A percentile compares a stretch with the other conserved stretches of the same genome.
These are phyloP conservation scores for Fusarium domesticum DNA, from an alignment of 2,329 filamentous ascomycete genomes.

Conservation along the genomic window DNA sequence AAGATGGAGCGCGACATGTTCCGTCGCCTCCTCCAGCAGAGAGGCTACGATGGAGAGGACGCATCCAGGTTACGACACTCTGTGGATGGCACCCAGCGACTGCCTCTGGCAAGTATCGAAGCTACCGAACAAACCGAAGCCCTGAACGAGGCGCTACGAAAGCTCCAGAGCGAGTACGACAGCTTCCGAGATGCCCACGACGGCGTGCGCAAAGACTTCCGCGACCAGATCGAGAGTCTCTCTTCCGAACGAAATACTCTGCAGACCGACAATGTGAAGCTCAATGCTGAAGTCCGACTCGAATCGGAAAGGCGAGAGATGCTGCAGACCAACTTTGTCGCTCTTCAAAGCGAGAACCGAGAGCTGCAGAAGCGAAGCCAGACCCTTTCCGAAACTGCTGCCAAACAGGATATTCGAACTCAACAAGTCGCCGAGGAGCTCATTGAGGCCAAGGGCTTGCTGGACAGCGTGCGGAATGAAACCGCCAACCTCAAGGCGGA, in stretches of 20 bases:
- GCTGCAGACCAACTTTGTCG: conserved; percentile 80
- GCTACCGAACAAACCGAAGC: conserved; percentile 54
- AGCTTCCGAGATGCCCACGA: conserved; percentile 82
- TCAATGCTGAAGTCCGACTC: conserved; percentile 76
- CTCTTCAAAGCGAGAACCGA: conserved; percentile 78
- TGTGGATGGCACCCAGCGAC: conserved; percentile 54
- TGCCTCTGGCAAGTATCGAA: conserved; percentile 58
- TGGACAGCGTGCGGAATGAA: conserved; percentile 87
- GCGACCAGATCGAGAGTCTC: conserved; percentile 78
- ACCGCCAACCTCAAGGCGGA: conserved; percentile 91
- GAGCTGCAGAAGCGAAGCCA: conserved; percentile 84
- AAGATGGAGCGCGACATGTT: conserved; percentile 97
- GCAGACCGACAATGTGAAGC: conserved; percentile 76
- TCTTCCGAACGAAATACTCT: conserved; percentile 78
- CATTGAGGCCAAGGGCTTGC: conserved; percentile 75
- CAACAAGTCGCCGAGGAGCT: conserved; percentile 93
- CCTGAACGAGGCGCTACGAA: conserved; percentile 74
- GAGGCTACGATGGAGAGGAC: conserved; percentile 58
- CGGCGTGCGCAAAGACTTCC: conserved; percentile 76
- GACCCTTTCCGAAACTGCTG: conserved; percentile 73
- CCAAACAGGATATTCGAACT: conserved; percentile 84
- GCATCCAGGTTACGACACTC: conserved; percentile 70
- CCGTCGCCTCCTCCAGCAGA: conserved; percentile 83
- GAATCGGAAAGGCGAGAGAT: conserved; percentile 84
- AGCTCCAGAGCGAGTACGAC: conserved; percentile 87